Base-by-base conservation (phyloP, 2,329 filamentous ascomycete species). In the Pseudogymnoascus pannorum region DNA sequence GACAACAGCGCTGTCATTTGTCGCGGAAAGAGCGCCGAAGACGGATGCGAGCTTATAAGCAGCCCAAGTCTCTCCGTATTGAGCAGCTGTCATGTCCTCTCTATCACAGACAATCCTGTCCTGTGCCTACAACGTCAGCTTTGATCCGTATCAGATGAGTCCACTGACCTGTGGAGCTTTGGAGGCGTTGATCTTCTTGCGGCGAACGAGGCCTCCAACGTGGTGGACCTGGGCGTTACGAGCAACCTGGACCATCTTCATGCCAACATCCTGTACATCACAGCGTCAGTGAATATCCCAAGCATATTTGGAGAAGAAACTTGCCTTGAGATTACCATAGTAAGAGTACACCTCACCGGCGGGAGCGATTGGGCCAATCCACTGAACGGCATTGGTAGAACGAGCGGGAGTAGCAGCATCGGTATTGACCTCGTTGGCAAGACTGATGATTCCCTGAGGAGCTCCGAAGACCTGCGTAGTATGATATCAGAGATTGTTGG, bases 11-110 rank as follows among this genome's bases (percentile, higher is more conserved):
- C 33, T 38, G 8, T 40, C 36, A 12, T 58, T 58, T 38, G 57
- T 58, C 14, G 33, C 36, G 22, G 57, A 31, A 11, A 58, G 31
- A 38, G 57, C 31, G 18, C 57, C 57, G 29, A 58, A 18, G 1
- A 58, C 57, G n/a, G 57, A n/a, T 24, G 57, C 57, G 12, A 58
- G 57, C 57, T 58, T 58, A 40, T 58, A 58, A 12, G 57, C 57
- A 38, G 57, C 57, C 57, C 57, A 58, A 9, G 57, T 58, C 18
- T 58, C 57, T 11, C 57, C 57, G 24, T 58, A 58, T 7, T 40
- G 31, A 7, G 29, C 18, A 16, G 8, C 9, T n/a, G 57, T 24
- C 31, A 58, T 36, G 12, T 58, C 57, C 26, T 40, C 31, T 24
- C 57, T 36, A 18, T 40, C 36, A 29, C 57, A 58, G 11, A 58